phyloP scores from a whole-genome alignment of 179 eudicot genomes.

The Silene coronaria region DNA sequence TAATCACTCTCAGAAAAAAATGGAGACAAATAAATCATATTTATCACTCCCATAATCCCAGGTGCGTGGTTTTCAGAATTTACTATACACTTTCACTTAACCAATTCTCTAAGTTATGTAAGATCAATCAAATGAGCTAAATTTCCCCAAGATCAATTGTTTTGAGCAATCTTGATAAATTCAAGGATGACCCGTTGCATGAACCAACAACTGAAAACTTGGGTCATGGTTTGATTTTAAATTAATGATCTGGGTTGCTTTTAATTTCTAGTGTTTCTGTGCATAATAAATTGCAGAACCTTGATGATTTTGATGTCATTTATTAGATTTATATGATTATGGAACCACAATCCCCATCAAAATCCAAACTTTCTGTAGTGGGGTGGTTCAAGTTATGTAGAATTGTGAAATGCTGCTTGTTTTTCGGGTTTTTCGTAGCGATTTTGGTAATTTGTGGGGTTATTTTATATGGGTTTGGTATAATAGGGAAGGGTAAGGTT shows the following conservation, averaged over 20 bases:
- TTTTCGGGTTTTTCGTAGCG: constrained; percentile 30
- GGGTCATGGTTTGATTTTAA: constrained; percentile 16
- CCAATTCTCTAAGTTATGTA: background rate
- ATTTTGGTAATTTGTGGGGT: constrained; percentile 27
- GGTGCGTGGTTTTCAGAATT: background rate
- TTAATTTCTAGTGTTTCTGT: background rate
- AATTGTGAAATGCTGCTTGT: constrained; percentile 27
- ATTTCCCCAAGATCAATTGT: background rate
- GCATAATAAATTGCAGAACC: constrained; percentile 10
- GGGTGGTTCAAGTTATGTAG: constrained; percentile 27
- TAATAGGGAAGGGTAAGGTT: constrained; percentile 20
- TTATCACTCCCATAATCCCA: background rate
- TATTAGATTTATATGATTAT: constrained; percentile 19
- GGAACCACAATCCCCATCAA: constrained; percentile 60
- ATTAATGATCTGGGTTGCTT: constrained; percentile 10
- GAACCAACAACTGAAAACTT: background rate
- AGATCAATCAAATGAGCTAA: background rate
- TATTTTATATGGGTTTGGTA: constrained; percentile 22
- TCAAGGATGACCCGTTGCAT: constrained; percentile 11
- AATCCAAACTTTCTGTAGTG: constrained; percentile 34
- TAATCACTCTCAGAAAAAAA: background rate
- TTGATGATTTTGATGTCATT: background rate
- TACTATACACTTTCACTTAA: background rate
- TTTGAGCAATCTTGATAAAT: constrained; percentile 17
- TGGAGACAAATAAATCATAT: background rate